Evolutionary conservation across 139 green algal species (phyloP).

Genomic region (Gonium pectorale): DNA sequence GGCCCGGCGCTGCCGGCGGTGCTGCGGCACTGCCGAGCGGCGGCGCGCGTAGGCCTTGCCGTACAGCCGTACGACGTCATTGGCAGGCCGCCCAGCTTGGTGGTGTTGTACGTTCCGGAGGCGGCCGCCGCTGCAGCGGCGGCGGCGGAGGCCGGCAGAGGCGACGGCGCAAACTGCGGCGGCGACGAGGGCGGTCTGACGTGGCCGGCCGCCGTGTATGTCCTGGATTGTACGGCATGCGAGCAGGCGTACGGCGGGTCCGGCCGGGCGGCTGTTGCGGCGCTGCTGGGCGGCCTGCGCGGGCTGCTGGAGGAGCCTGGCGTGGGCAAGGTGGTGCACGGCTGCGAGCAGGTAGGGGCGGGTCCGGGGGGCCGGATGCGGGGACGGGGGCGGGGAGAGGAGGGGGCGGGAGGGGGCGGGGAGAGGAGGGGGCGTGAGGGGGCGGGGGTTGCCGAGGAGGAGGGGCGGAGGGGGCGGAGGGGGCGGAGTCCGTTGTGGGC

Average conservation of each 20-base stretch:
- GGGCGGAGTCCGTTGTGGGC: no score
- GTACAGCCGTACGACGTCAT: background rate
- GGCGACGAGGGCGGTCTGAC: no score
- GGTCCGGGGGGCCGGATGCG: background rate
- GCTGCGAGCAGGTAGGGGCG: conserved; percentile 4
- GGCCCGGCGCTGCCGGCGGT: conserved; percentile 67
- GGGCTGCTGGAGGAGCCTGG: background rate
- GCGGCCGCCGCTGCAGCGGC: no score
- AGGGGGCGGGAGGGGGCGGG: no score
- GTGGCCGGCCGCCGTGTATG: conserved; percentile 3
- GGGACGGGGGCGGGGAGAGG: background rate
- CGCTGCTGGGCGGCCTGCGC: background rate
- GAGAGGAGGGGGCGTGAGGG: no score
- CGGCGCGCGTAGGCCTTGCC: background rate
- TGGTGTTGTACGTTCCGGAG: conserved; percentile 17
- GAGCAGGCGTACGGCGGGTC: background rate
- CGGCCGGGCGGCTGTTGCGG: background rate
- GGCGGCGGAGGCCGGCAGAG: background rate
- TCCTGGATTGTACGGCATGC: conserved; percentile 1
- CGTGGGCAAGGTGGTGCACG: conserved; percentile 36
- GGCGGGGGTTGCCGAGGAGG: no score
- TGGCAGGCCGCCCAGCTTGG: background rate
- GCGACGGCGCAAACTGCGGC: background rate
- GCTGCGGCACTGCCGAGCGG: conserved; percentile 45
- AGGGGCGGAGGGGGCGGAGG: no score